These are phyloP conservation scores for Magnusiomyces paraingens DNA, from an alignment of 1,139 yeast genomes.

Conservation along the genomic window DNA sequence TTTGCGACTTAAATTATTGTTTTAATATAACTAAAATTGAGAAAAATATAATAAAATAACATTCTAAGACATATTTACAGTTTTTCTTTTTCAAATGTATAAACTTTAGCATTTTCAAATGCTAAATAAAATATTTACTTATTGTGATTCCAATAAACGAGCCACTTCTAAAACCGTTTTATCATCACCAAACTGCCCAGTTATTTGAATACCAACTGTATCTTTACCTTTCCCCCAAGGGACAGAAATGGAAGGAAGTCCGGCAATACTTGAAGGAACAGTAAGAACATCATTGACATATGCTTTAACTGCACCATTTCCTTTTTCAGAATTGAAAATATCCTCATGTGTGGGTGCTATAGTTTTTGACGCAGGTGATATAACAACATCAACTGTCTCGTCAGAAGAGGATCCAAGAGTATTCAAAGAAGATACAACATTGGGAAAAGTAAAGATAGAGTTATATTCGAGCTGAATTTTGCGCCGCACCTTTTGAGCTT, in stretches of 20 bases:
- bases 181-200: slow-evolving; percentile 87
- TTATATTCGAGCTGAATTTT: slow-evolving; percentile 61
- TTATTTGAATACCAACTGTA: slow-evolving; percentile 63
- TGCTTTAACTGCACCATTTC: slow-evolving; percentile 41
- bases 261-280: slow-evolving; percentile 87
- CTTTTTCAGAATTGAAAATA: slow-evolving; percentile 23
- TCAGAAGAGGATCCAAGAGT: slow-evolving; percentile 25
- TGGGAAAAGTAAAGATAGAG: slow-evolving; percentile 47
- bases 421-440: slow-evolving; percentile 35
- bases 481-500: slow-evolving; percentile 65
- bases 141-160: slow-evolving; percentile 21
- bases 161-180: slow-evolving; percentile 46
- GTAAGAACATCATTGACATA: slow-evolving; percentile 81
- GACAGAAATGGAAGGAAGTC: slow-evolving; percentile 74
- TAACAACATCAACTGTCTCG: slow-evolving; percentile 53
- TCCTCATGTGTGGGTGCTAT: slow-evolving; percentile 49
- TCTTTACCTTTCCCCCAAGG: slow-evolving; percentile 44
- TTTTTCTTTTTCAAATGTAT: background rate
- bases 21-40: too few relatives aligned
- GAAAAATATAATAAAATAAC: background rate
- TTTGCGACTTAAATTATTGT: too few relatives aligned
- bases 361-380: slow-evolving; percentile 68
- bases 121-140: background rate
- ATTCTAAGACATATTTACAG: background rate
- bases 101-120: background rate